Conservation (phyloP, 2,329 filamentous ascomycete species). For the Aspergillus costaricaensis region DNA sequence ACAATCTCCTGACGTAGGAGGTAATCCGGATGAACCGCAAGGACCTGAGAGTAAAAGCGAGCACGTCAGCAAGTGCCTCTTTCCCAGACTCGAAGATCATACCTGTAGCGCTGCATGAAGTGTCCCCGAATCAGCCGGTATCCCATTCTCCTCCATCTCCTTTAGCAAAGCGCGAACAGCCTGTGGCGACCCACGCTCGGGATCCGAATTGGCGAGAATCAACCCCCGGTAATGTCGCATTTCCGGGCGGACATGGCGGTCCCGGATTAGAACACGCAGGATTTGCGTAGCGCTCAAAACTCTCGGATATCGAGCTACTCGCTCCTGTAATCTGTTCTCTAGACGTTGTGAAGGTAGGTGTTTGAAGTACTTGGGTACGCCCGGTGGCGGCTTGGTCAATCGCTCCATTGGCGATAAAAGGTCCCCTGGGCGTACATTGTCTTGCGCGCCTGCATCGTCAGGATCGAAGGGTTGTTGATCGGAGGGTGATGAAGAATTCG, state of each 20-base stretch:
- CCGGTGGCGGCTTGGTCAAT: slow-evolving; percentile 6
- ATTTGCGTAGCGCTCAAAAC: slow-evolving; percentile 33
- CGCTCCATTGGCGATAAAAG: neutral
- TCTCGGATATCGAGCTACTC: slow-evolving; percentile 26
- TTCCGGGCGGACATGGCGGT: slow-evolving; percentile 39
- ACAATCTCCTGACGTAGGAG: slow-evolving; percentile 71
- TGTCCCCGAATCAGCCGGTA: slow-evolving; percentile 65
- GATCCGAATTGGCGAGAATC: slow-evolving; percentile 69
- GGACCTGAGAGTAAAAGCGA: slow-evolving; percentile 48
- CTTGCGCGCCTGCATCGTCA: neutral
- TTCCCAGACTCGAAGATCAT: slow-evolving; percentile 3
- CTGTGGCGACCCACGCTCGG: slow-evolving; percentile 64
- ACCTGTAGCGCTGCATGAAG: slow-evolving; percentile 74
- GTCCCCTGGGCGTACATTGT: neutral
- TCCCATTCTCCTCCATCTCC: slow-evolving; percentile 66
- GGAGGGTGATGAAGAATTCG: neutral
- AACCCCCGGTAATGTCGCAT: slow-evolving; percentile 67
- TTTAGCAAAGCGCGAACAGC: slow-evolving; percentile 65
- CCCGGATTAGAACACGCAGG: slow-evolving; percentile 41
- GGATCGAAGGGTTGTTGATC: neutral
- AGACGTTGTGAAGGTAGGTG: slow-evolving; percentile 23
- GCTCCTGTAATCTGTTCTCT: slow-evolving; percentile 33
- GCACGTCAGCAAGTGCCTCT: neutral
- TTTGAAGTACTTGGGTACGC: slow-evolving; percentile 23
- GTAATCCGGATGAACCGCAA: slow-evolving; percentile 86